Conservation (phyloP, 768 basidiomycete genomes). For the Lyophyllum shimeji region DNA sequence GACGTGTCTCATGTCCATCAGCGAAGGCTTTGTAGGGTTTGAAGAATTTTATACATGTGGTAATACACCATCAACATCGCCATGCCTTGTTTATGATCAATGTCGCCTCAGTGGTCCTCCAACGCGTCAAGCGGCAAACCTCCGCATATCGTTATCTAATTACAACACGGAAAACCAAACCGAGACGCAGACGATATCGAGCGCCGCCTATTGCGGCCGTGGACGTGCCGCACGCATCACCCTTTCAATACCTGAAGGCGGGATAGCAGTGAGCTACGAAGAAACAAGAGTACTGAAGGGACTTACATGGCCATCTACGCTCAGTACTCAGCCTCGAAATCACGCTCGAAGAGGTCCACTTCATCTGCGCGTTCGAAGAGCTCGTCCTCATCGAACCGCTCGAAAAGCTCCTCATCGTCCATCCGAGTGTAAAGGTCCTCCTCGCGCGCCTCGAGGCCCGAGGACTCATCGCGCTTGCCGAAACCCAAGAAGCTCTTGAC, state of each 20-base stretch:
- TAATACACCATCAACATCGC: neutral
- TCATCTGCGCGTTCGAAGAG: neutral
- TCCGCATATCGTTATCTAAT: neutral
- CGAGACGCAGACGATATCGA: neutral
- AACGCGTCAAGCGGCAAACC: neutral
- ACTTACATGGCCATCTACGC: neutral
- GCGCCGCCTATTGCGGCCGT: too few species aligned
- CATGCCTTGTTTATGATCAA: neutral
- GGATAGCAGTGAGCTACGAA: neutral
- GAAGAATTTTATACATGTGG: neutral
- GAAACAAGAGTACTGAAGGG: neutral
- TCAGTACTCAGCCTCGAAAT: conserved; percentile 4
- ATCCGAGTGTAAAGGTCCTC: conserved; percentile 3
- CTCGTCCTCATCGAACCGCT: conserved; percentile 2
- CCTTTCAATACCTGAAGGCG: neutral
- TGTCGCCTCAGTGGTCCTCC: neutral
- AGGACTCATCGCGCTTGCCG: conserved; percentile 1
- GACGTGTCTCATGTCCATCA: neutral
- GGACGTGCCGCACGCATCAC: too few species aligned
- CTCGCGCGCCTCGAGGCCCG: neutral
- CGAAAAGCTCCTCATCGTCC: neutral
- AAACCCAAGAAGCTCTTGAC: neutral
- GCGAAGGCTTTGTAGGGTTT: neutral
- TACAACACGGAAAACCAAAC: neutral
- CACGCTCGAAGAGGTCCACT: conserved; percentile 2